These are phyloP conservation scores for Hordeum pubiflorum DNA, from an alignment of 202 grass and related monocot genomes.

Conservation along the genomic window DNA sequence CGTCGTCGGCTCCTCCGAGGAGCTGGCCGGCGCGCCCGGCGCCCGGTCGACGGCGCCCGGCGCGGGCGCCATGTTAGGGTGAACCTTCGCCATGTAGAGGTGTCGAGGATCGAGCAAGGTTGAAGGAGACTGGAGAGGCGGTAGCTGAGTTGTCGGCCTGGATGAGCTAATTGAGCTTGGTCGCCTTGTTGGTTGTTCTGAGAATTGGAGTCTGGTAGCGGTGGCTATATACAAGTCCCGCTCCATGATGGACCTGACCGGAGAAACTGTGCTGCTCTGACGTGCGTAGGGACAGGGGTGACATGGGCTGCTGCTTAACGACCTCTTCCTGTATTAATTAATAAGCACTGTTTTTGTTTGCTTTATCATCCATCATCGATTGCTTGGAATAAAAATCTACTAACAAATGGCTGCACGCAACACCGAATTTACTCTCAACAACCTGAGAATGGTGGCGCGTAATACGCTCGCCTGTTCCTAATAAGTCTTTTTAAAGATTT, in stretches of 20 bases:
- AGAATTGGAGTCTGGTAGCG: neutral
- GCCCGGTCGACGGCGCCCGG: neutral
- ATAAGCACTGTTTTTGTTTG: neutral
- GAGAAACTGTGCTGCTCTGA: slow-evolving; percentile 19
- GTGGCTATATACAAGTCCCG: slow-evolving; percentile 18
- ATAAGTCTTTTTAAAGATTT: too few species aligned
- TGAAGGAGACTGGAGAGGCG: neutral
- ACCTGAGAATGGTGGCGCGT: too few species aligned
- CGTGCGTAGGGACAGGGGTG: slow-evolving; percentile 24
- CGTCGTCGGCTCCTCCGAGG: neutral
- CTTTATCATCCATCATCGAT: too few species aligned
- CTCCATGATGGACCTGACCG: neutral
- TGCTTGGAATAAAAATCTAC: too few species aligned
- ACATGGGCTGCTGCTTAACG: slow-evolving; percentile 38
- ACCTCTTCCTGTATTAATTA: neutral
- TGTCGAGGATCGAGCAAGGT: neutral
- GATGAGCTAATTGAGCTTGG: neutral
- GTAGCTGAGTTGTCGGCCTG: neutral
- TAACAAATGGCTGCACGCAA: too few species aligned
- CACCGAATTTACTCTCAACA: too few species aligned
- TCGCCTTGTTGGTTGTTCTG: slow-evolving; percentile 12
- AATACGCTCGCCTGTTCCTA: too few species aligned
- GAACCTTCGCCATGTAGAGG: slow-evolving; percentile 55
- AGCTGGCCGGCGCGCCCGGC: neutral
- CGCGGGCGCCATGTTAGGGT: slow-evolving; percentile 44